Evolutionary conservation across 208 protist species (phyloP), one percentile per base, ranked within the genome.

Genomic region (Wallacemonas sp.): DNA sequence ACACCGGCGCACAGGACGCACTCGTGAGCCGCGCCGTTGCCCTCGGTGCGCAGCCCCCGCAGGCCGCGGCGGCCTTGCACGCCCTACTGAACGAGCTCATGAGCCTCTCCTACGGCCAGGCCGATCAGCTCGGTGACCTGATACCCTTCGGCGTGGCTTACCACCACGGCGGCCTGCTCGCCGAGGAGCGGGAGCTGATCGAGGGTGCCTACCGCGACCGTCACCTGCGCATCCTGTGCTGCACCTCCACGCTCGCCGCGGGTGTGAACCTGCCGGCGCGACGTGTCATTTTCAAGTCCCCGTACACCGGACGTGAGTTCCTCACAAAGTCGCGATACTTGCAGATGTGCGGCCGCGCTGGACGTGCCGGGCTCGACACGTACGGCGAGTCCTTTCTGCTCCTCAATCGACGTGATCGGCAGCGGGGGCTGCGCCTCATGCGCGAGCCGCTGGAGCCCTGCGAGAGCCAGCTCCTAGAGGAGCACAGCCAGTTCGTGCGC

Each of bases 231-330:
- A 78, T 97, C 32, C 67, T 97, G 6, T 95, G 89, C 71, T 97
- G 89, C 69, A 98, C 93, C 45, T 95, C 91, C 26, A 98, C 94
- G 5, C 73, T 98, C 19, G 91, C 94, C 10, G 92, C 95, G 9
- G 95, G 95, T 12, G 93, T 98, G 9, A 98, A 98, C 61, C 72
- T 98, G 26, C 94, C 95, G 1, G 93, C 94, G 26, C 76, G 86
- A 34, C 88, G 92, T 27, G 92, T 97, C 33, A 82, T 97, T 22
- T 93, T 97, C 68, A 79, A 83, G 48, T 85, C 80, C 1, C 81
- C 88, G 17, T 89, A 84, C 62, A 79, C 95, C 2, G 91, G 79
- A 15, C 63, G 70, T 4, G 78, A 84, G 10, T 85, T 88, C 60
- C 78, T 89, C 41, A 89, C 78, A 19, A 87, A 82, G 70, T 69